Percentiles rank a stretch among this genome's conserved stretches.
These are phyloP conservation scores for Vitis hybrid DNA, from an alignment of 177 flowering plant species.

Conservation along the genomic window DNA sequence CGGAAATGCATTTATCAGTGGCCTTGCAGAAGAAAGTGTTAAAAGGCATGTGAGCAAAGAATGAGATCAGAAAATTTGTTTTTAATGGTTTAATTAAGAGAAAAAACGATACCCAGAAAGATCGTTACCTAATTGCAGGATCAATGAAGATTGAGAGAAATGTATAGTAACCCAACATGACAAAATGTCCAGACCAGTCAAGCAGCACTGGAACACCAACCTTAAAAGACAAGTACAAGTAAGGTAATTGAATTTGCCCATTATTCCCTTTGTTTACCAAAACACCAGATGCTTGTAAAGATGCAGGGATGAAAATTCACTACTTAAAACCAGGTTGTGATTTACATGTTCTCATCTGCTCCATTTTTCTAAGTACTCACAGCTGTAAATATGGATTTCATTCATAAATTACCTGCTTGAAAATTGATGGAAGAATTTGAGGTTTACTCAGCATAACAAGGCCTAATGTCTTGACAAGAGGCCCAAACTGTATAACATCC, in stretches of 20 bases:
- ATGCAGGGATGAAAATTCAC: background rate
- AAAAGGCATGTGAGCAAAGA: background rate
- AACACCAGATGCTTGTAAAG: background rate
- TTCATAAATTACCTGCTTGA: conserved; percentile 64
- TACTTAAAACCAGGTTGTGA: background rate
- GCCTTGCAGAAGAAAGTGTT: conserved; percentile 39
- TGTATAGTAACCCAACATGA: conserved; percentile 84
- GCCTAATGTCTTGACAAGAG: conserved; percentile 86
- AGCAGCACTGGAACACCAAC: conserved; percentile 83
- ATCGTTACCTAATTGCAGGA: conserved; percentile 71
- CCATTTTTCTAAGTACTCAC: background rate
- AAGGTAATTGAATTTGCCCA: background rate
- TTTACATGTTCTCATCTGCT: too few relatives aligned
- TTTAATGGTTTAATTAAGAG: background rate
- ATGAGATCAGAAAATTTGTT: background rate
- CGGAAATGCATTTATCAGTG: conserved; percentile 53
- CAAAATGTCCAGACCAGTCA: conserved; percentile 87
- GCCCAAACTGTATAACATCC: conserved; percentile 95
- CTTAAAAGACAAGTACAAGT: conserved; percentile 32
- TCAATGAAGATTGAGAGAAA: conserved; percentile 70
- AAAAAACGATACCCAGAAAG: background rate
- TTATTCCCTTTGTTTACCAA: background rate
- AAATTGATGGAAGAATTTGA: conserved; percentile 83
- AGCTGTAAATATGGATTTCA: background rate
- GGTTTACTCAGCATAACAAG: conserved; percentile 81